Evolutionary conservation across 2,329 filamentous ascomycete genomes (phyloP).

Genomic region (Monosporascus sp.): DNA sequence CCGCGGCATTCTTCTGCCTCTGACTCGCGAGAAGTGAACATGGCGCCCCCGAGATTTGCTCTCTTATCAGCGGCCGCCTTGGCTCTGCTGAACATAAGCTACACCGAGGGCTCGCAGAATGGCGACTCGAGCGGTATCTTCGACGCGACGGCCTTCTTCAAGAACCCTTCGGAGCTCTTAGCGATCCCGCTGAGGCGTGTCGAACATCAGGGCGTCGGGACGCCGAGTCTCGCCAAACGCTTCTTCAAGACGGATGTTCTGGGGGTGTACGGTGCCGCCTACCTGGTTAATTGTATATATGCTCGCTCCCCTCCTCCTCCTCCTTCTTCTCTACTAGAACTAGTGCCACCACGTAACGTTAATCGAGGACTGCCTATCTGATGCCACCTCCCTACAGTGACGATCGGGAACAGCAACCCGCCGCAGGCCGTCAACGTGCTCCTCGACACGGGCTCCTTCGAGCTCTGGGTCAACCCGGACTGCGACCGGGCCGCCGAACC

Average conservation of each 20-base stretch:
- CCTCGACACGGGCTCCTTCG: conserved; percentile 47
- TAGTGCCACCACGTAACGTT: too few species aligned
- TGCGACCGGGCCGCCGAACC: conserved; percentile 32
- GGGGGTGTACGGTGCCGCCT: conserved; percentile 25
- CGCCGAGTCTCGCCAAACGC: conserved; percentile 20
- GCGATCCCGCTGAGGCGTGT: conserved; percentile 22
- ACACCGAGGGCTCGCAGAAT: neutral
- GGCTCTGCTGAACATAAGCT: neutral
- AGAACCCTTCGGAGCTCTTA: conserved; percentile 13
- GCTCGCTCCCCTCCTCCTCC: neutral
- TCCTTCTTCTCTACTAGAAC: neutral
- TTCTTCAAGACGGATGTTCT: conserved; percentile 22
- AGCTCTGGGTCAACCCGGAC: conserved; percentile 50
- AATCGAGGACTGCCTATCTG: too few species aligned
- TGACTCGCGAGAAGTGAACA: neutral
- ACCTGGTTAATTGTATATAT: conserved; percentile 23
- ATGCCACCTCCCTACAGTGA: conserved; percentile 24
- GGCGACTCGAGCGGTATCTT: neutral
- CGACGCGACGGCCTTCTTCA: conserved; percentile 10
- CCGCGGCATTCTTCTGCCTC: neutral
- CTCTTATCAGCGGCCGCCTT: neutral
- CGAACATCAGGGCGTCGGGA: conserved; percentile 16
- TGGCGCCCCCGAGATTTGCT: neutral
- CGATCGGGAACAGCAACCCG: conserved; percentile 32
- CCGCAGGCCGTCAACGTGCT: conserved; percentile 40